phyloP scores from a whole-genome alignment of 2,329 filamentous ascomycete species.

The Diplodia sapinea region DNA sequence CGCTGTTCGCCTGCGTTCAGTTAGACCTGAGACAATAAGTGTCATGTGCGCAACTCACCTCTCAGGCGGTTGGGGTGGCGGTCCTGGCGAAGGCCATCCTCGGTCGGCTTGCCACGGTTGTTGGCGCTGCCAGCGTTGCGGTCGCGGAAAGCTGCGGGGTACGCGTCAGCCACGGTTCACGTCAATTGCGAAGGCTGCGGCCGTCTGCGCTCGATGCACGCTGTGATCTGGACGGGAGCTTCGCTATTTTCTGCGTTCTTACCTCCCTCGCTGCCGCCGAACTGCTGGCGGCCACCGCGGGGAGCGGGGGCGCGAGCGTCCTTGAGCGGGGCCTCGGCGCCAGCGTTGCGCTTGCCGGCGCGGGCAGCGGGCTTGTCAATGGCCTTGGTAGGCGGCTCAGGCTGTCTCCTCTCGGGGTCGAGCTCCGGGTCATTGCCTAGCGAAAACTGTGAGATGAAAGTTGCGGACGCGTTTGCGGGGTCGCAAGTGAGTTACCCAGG shows the following conservation, averaged over 20 bases:
- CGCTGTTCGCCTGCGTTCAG: constrained; percentile 44
- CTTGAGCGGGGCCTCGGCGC: constrained; percentile 68
- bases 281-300: constrained; percentile 56
- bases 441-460: constrained; percentile 38
- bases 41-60: constrained; percentile 40
- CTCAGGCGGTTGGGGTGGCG: constrained; percentile 48
- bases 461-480: constrained; percentile 24
- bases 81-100: constrained; percentile 66
- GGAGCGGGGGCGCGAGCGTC: constrained; percentile 44
- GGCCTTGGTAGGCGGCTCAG: constrained; percentile 81
- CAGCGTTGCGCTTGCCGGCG: constrained; percentile 84
- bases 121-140: constrained; percentile 77
- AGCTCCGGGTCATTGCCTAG: constrained; percentile 73
- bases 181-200: background rate
- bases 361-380: constrained; percentile 82
- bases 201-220: background rate
- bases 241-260: constrained; percentile 51
- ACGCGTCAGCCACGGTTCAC: constrained; percentile 18
- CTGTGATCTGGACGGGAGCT: background rate
- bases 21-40: constrained; percentile 17
- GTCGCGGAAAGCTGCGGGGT: constrained; percentile 79
- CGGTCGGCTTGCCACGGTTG: constrained; percentile 82
- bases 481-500: constrained; percentile 73
- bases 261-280: constrained; percentile 86
- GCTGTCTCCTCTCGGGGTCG: constrained; percentile 75